These are phyloP conservation scores for Phytophthora pluvialis DNA, from an alignment of 352 stramenopile species.

Conservation along the genomic window DNA sequence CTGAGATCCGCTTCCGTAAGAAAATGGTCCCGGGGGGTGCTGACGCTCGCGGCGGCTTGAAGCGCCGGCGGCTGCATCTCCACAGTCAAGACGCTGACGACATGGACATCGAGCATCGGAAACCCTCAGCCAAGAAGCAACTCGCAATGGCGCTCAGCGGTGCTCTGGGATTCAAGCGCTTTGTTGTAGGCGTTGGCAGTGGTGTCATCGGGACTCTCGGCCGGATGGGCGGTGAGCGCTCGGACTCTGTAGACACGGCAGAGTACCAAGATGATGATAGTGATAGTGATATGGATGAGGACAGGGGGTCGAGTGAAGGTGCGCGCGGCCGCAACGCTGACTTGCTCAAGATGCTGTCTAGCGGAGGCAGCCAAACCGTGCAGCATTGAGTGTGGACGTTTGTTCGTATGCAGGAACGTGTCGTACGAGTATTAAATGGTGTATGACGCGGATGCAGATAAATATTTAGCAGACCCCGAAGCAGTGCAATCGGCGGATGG, in stretches of 20 bases:
- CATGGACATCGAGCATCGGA: constrained; percentile 31
- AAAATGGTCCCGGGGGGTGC: constrained; percentile 40
- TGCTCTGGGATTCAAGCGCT: constrained; percentile 40
- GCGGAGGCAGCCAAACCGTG: constrained; percentile 30
- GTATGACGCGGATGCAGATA: constrained; percentile 26
- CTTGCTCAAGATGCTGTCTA: constrained; percentile 66
- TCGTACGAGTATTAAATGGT: constrained; percentile 13
- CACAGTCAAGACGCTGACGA: constrained; percentile 44
- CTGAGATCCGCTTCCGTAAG: constrained; percentile 75
- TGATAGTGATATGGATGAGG: constrained; percentile 51
- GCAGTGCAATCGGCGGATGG: neutral
- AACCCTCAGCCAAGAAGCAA: constrained; percentile 39
- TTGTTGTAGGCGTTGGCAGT: constrained; percentile 40
- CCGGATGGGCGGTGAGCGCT: constrained; percentile 34
- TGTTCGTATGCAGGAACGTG: constrained; percentile 14
- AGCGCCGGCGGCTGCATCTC: constrained; percentile 58
- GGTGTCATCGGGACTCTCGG: constrained; percentile 39
- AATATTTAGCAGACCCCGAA: constrained; percentile 36
- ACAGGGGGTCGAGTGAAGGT: constrained; percentile 17
- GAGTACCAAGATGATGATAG: constrained; percentile 37
- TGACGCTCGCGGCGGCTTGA: constrained; percentile 63
- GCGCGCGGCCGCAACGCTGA: constrained; percentile 34
- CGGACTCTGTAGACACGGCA: constrained; percentile 40
- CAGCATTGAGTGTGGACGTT: constrained; percentile 29
- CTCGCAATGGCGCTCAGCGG: constrained; percentile 38